Percentiles rank a stretch among this genome's conserved stretches.
Evolutionary conservation across 2,329 filamentous ascomycete species (phyloP).

Genomic region (Rutstroemia sp.): DNA sequence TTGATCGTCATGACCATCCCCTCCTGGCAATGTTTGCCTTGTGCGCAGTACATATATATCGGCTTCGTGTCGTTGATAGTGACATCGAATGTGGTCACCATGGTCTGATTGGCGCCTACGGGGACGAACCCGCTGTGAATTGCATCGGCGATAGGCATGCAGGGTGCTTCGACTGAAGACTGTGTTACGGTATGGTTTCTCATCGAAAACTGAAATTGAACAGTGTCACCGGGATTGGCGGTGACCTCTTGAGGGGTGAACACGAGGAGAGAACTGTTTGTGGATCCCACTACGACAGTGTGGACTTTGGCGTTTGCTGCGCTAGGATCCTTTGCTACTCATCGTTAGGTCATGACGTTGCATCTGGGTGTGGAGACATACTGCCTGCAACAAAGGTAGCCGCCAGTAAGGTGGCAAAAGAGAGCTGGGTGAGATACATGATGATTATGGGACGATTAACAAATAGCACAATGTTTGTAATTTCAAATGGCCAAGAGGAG

Average conservation of each 20-base stretch:
- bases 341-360: no score
- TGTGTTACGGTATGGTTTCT: conserved; percentile 75
- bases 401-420: no score
- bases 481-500: no score
- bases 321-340: no score
- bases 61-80: conserved; percentile 61
- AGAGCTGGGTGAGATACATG: no score
- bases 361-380: no score
- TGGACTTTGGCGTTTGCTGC: conserved; percentile 35
- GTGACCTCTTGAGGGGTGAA: conserved; percentile 61
- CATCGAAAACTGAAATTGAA: conserved; percentile 59
- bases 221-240: conserved; percentile 52
- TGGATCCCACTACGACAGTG: conserved; percentile 54
- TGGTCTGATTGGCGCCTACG: conserved; percentile 51
- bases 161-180: conserved; percentile 66
- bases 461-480: no score
- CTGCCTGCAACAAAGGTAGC: no score
- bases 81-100: conserved; percentile 52
- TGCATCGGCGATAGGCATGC: conserved; percentile 51
- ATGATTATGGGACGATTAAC: no score
- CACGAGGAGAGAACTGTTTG: conserved; percentile 37
- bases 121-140: conserved; percentile 50
- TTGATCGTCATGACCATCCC: conserved; percentile 38
- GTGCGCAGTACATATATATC: conserved; percentile 73
- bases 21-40: conserved; percentile 62